Evolutionary conservation across 345 rosid species (phyloP).

Genomic region (Atalantia buxifolia): DNA sequence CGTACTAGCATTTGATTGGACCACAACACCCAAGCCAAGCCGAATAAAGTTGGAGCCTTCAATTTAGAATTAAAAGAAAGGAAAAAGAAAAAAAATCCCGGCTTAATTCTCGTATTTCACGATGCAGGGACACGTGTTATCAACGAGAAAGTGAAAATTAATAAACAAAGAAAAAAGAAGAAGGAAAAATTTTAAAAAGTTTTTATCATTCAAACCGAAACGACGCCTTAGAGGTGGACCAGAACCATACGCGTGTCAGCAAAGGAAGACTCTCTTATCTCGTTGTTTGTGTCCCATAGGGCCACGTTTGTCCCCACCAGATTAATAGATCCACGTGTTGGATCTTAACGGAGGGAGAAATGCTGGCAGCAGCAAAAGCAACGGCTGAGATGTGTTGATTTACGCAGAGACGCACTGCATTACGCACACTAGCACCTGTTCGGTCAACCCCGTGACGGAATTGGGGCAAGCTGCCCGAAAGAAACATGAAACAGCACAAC

Average conservation of each 20-base stretch:
- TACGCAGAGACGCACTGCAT: slow-evolving; percentile 23
- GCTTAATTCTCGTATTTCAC: slow-evolving; percentile 10
- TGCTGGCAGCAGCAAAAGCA: not conserved
- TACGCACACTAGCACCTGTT: slow-evolving; percentile 20
- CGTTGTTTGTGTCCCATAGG: slow-evolving; percentile 34
- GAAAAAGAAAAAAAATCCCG: not conserved
- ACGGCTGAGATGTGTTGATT: slow-evolving; percentile 40
- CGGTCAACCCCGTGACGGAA: slow-evolving; percentile 27
- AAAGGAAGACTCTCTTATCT: slow-evolving; percentile 24
- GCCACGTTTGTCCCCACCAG: slow-evolving; percentile 30
- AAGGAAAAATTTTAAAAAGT: not conserved
- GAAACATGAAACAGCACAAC: not conserved
- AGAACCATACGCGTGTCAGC: slow-evolving; percentile 48
- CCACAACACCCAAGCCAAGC: slow-evolving; percentile 10
- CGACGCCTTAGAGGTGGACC: slow-evolving; percentile 13
- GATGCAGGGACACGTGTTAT: slow-evolving; percentile 26
- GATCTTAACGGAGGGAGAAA: not conserved
- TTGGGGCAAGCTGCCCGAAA: slow-evolving; percentile 40
- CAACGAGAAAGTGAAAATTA: not conserved
- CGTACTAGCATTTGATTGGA: slow-evolving; percentile 19
- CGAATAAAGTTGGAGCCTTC: slow-evolving; percentile 11
- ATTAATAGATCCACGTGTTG: slow-evolving; percentile 34
- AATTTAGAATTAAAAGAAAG: not conserved
- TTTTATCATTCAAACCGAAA: not conserved
- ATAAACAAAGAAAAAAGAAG: not conserved